Percentiles rank a stretch among this genome's conserved stretches.
Evolutionary conservation across 345 rosid genomes (phyloP).

Genomic region (Garcia nutans): DNA sequence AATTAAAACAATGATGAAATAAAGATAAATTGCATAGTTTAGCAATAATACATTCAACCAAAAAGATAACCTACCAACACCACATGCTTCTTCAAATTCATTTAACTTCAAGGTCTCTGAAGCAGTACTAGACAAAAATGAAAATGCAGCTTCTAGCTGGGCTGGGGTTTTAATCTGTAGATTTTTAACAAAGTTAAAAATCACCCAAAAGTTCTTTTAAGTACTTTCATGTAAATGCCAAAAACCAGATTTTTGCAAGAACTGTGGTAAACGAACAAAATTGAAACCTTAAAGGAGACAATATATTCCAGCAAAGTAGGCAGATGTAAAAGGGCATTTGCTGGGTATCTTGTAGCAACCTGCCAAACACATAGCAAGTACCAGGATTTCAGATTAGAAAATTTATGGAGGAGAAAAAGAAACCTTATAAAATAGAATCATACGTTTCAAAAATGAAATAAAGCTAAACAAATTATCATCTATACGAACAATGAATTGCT

Average conservation of each 20-base stretch:
- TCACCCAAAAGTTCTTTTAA: neutral
- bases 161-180: slow-evolving; percentile 80
- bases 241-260: neutral
- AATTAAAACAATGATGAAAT: neutral
- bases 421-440: neutral
- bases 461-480: neutral
- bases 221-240: neutral
- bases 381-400: neutral
- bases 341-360: slow-evolving; percentile 84
- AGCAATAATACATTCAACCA: slow-evolving; percentile 45
- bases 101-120: too few relatives aligned
- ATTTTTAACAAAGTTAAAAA: neutral
- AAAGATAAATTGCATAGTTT: neutral
- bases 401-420: neutral
- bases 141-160: slow-evolving; percentile 87
- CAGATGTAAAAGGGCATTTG: slow-evolving; percentile 79
- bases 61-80: too few relatives aligned
- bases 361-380: slow-evolving; percentile 21
- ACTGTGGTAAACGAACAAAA: neutral
- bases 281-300: slow-evolving; percentile 60
- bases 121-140: too few relatives aligned
- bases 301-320: slow-evolving; percentile 63
- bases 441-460: neutral
- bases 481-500: neutral
- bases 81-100: too few relatives aligned